Base-by-base conservation (phyloP, 352 stramenopile genomes). In the Globisporangium alternatum region DNA sequence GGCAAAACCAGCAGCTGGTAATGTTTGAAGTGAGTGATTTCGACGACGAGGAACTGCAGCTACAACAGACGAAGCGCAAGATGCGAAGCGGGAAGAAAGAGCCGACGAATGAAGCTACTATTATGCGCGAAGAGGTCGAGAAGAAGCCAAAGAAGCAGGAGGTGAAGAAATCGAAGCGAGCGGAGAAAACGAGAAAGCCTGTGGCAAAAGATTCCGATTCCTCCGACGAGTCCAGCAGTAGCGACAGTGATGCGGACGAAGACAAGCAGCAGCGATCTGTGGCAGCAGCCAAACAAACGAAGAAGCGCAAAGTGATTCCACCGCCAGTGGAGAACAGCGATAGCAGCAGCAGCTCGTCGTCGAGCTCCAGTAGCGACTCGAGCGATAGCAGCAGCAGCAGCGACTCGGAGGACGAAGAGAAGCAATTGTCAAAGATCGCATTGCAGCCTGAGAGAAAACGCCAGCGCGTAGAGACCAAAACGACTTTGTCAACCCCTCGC, bases 301-400 rank as follows among this genome's bases (percentile, higher is more conserved):
- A 62, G 55, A 62, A 67, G 37, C 35, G 48, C 47, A 66, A 69
- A 56, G 39, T 12, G 30, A 51, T 31, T 19, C 0, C 43, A 13
- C 6, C 33, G 30, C 21, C 51, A 41, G 8, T 22, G 3, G 41
- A 13, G 12, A 49, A 43, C 45, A 37, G 2, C 19, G 44, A 56
- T 6, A 58, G n/a, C 10, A 71, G 47, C 22, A 60, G 49, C 48
- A 71, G 59, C 56, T 55, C 31, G 15, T 57, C 43, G 33, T 57
- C 43, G 7, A 59, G 19, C 41, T 66, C 62, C 21, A 70, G 56
- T 30, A 68, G 53, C 28, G 72, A 68, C 10, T 67, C 49, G 4
- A 75, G 57, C 37, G 58, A 58, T 25, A 74, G 60, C 21, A 75
- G 52, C 25, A 67, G 62, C 25, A 67, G 62, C 43, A 75, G 69